These are phyloP conservation scores for Ceratocystis lukuohia DNA, from an alignment of 2,329 filamentous ascomycete species.

Conservation along the genomic window DNA sequence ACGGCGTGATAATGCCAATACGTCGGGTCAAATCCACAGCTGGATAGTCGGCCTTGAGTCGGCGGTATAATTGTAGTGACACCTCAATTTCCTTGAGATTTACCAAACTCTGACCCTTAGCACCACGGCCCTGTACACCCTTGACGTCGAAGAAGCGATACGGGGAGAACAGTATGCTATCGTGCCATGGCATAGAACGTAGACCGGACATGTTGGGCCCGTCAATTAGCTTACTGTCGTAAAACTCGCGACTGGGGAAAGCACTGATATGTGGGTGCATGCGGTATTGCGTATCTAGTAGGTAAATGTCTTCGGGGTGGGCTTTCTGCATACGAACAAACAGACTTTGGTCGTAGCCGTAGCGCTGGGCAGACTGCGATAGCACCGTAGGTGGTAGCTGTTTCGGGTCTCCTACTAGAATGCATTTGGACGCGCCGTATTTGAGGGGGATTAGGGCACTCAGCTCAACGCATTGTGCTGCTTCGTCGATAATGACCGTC, in stretches of 20 bases:
- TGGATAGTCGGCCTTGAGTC: slow-evolving; percentile 59
- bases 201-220: slow-evolving; percentile 69
- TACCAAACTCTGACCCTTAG: slow-evolving; percentile 75
- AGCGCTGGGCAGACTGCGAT: slow-evolving; percentile 80
- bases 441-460: slow-evolving; percentile 94
- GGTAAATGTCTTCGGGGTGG: slow-evolving; percentile 72
- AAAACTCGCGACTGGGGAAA: slow-evolving; percentile 86
- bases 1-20: slow-evolving; percentile 94
- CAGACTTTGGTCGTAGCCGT: slow-evolving; percentile 93
- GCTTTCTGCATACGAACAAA: slow-evolving; percentile 98
- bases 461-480: slow-evolving; percentile 93
- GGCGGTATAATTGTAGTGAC: slow-evolving; percentile 70
- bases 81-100: slow-evolving; percentile 79
- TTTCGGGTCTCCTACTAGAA: slow-evolving; percentile 94
- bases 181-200: slow-evolving; percentile 73
- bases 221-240: slow-evolving; percentile 75
- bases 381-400: slow-evolving; percentile 92
- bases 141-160: slow-evolving; percentile 97
- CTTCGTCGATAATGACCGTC: slow-evolving; percentile 95
- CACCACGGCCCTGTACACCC: slow-evolving; percentile 70
- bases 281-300: slow-evolving; percentile 95
- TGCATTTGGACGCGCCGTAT: slow-evolving; percentile 92
- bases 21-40: slow-evolving; percentile 62
- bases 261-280: slow-evolving; percentile 96
- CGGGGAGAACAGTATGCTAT: slow-evolving; percentile 65